These are phyloP conservation scores for Myriangium duriaei DNA, from an alignment of 2,329 filamentous ascomycete genomes.

Conservation along the genomic window DNA sequence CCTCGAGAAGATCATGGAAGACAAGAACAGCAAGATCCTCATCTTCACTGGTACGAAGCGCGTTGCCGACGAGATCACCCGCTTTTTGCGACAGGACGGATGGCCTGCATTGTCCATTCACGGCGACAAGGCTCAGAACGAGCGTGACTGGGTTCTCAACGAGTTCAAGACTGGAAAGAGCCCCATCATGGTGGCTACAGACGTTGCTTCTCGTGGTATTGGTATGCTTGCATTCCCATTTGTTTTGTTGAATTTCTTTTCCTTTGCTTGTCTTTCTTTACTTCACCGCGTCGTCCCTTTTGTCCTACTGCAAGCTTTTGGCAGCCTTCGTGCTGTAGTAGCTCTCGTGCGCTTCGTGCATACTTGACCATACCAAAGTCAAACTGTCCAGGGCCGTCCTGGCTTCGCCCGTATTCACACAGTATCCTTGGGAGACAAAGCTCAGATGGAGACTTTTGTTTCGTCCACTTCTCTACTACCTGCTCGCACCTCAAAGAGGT, in stretches of 20 bases:
- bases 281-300: constrained; percentile 12
- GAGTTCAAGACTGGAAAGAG: constrained; percentile 99
- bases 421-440: constrained; percentile 72
- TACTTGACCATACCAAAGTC: constrained; percentile 51
- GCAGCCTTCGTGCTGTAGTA: constrained; percentile 66
- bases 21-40: constrained; percentile 87
- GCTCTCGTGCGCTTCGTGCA: constrained; percentile 72
- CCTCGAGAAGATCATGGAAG: constrained; percentile 94
- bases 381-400: constrained; percentile 74
- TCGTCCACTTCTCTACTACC: constrained; percentile 53
- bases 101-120: constrained; percentile 98
- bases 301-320: constrained; percentile 43
- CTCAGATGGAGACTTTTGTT: constrained; percentile 48
- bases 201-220: constrained; percentile 99
- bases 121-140: constrained; percentile 98
- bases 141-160: constrained; percentile 98
- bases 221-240: constrained; percentile 82
- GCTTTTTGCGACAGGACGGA: constrained; percentile 92
- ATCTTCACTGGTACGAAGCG: constrained; percentile 83
- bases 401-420: constrained; percentile 69
- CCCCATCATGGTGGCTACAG: constrained; percentile 99
- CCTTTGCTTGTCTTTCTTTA: constrained; percentile 16
- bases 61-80: constrained; percentile 93
- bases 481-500: constrained; percentile 9
- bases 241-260: constrained; percentile 23